These are phyloP conservation scores for Antrodiella citrinella DNA, from an alignment of 768 basidiomycete genomes.

Conservation along the genomic window DNA sequence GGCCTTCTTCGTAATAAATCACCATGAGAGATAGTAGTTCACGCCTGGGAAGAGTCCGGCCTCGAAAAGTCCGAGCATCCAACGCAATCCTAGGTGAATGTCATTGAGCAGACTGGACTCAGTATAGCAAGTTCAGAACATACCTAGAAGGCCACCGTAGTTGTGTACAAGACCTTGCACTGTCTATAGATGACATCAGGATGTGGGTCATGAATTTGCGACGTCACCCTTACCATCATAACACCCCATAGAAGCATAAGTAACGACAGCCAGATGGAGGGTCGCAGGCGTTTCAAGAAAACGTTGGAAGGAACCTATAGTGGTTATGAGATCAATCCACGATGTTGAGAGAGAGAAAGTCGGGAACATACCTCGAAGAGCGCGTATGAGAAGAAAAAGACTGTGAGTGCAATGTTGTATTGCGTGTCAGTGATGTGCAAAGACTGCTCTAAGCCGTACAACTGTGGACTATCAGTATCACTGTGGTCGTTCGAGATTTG, in stretches of 20 bases:
- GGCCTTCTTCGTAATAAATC: background rate
- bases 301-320: constrained; percentile 60
- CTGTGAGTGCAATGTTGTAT: constrained; percentile 57
- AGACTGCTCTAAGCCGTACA: constrained; percentile 53
- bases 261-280: constrained; percentile 68
- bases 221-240: constrained; percentile 47
- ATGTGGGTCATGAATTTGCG: background rate
- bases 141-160: constrained; percentile 61
- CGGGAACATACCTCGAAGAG: constrained; percentile 49
- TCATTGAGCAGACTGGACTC: background rate
- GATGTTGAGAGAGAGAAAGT: background rate
- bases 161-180: constrained; percentile 65
- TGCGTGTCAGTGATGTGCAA: constrained; percentile 58
- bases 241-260: constrained; percentile 73
- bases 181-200: constrained; percentile 53
- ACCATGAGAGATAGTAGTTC: constrained; percentile 67
- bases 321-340: background rate
- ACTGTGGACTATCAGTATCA: constrained; percentile 25
- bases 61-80: constrained; percentile 69
- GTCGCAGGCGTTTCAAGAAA: constrained; percentile 63
- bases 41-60: constrained; percentile 48
- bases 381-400: constrained; percentile 49
- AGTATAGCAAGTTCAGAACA: too few species aligned
- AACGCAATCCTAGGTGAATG: constrained; percentile 47
- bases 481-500: constrained; percentile 1